A percentile compares a stretch with the other conserved stretches of the same genome.
phyloP scores from a whole-genome alignment of 208 protist genomes.

The Trypanosoma congolense region DNA sequence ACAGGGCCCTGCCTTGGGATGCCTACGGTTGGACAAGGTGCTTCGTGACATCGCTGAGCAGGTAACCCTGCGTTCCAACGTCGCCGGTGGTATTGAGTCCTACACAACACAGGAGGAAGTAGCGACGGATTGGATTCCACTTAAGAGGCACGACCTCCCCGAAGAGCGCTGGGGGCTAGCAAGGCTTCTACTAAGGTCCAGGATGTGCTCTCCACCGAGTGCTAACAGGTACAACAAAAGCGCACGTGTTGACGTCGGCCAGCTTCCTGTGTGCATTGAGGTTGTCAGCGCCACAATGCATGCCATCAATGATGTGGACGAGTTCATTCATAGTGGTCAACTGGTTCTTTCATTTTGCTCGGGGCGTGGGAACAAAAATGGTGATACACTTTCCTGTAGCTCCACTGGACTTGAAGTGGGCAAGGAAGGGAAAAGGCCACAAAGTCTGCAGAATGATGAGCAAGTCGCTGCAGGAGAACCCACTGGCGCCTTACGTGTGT shows the following conservation, averaged over 20 bases:
- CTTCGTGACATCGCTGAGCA: slow-evolving; percentile 10
- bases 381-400: not conserved
- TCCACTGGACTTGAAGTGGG: slow-evolving; percentile 8
- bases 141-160: not conserved
- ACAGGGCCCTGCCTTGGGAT: slow-evolving; percentile 4
- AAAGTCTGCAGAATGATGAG: not conserved
- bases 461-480: not conserved
- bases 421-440: not conserved
- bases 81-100: no score
- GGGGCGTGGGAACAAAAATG: not conserved
- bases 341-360: slow-evolving; percentile 13
- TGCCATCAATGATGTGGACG: not conserved
- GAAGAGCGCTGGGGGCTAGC: not conserved
- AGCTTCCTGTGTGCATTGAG: slow-evolving; percentile 15
- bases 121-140: slow-evolving; percentile 8
- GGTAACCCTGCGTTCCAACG: no score
- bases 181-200: slow-evolving; percentile 2
- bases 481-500: not conserved
- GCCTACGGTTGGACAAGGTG: slow-evolving; percentile 9
- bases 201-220: not conserved
- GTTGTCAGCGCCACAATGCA: not conserved
- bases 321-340: not conserved
- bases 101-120: not conserved
- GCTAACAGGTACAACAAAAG: not conserved
- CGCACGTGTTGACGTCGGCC: not conserved